Base-by-base conservation (phyloP, 805 yeast species). In the Brettanomyces sp. region DNA sequence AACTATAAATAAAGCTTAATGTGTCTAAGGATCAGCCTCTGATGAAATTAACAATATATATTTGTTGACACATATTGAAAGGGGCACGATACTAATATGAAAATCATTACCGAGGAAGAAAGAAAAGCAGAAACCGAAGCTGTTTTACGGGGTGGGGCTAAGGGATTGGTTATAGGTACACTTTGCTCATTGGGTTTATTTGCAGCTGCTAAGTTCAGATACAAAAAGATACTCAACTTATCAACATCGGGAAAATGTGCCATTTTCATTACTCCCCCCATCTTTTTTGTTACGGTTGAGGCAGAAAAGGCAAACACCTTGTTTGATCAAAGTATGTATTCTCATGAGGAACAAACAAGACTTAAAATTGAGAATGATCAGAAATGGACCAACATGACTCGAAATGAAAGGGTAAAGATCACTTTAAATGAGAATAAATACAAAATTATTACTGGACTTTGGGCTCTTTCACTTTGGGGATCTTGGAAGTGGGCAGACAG, bases 401-500 rank as follows among this genome's bases (percentile, higher is more conserved):
- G 63, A 2, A 55, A 64, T 5, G 82, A 82, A 39, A 79, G 79
- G 59, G 30, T 67, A 3, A 63, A 79, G 39, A 76, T 76, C 46
- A 59, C 69, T 37, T 63, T 76, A 30, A 66, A 74, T 39, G 73
- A 68, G 46, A 69, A 80, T 66, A 83, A 81, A 60, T 85, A 84
- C 63, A 73, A 18, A 18, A 18, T 18, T 18, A 18, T 18, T 18
- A 18, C 18, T 18, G 18, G 18, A 18, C 18, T 18, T 7, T 85
- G 95, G 95, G 89, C 86, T 4, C 84, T 79, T 22, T 81, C 91
- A 3, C 65, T 85, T 69, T 85, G 73, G 53, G 95, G 89, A 1
- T 82, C 95, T 3, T 87, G 91, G 87, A 76, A 66, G 41, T 56
- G 68, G 40, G 87, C 85, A 44, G 80, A 85, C 66, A 76, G 74